phyloP scores from a whole-genome alignment of 2,329 filamentous ascomycete genomes.

The Monilinia fructigena region DNA sequence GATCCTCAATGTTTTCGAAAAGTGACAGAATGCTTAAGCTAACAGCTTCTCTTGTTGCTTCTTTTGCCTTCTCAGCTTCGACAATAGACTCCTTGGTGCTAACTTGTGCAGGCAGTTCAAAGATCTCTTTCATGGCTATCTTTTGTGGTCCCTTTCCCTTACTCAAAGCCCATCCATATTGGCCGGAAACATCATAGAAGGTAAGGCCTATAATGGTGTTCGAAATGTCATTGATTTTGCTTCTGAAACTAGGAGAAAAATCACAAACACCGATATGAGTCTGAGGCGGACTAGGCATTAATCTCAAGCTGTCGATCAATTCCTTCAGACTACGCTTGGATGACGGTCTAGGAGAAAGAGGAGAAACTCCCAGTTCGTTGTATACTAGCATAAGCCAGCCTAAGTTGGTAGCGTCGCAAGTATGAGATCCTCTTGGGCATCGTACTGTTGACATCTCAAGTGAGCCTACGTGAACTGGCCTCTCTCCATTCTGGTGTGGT shows the following conservation, averaged over 20 bases:
- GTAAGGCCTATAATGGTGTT: conserved; percentile 52
- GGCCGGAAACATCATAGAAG: conserved; percentile 49
- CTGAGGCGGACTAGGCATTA: conserved; percentile 48
- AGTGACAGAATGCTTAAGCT: conserved; percentile 45
- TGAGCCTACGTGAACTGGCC: conserved; percentile 29
- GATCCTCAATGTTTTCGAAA: conserved; percentile 45
- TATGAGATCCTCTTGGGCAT: conserved; percentile 51
- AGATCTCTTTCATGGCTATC: conserved; percentile 16
- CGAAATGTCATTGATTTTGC: conserved; percentile 50
- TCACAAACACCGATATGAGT: conserved; percentile 49
- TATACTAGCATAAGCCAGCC: conserved; percentile 55
- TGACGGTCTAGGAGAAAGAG: conserved; percentile 40
- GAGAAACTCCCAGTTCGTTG: conserved; percentile 48
- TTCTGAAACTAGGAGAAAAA: conserved; percentile 48
- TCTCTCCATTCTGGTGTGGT: conserved; percentile 26
- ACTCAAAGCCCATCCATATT: conserved; percentile 51
- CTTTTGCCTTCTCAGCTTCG: conserved; percentile 29
- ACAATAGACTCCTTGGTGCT: conserved; percentile 18
- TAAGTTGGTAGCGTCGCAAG: conserved; percentile 53
- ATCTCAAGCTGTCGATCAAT: conserved; percentile 46
- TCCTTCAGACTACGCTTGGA: conserved; percentile 47
- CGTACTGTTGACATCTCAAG: conserved; percentile 44
- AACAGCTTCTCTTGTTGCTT: conserved; percentile 31
- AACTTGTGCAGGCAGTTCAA: conserved; percentile 21
- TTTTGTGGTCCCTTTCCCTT: conserved; percentile 37